Base-by-base conservation (phyloP, 768 basidiomycete species). In the Psilocybe azurescens region DNA sequence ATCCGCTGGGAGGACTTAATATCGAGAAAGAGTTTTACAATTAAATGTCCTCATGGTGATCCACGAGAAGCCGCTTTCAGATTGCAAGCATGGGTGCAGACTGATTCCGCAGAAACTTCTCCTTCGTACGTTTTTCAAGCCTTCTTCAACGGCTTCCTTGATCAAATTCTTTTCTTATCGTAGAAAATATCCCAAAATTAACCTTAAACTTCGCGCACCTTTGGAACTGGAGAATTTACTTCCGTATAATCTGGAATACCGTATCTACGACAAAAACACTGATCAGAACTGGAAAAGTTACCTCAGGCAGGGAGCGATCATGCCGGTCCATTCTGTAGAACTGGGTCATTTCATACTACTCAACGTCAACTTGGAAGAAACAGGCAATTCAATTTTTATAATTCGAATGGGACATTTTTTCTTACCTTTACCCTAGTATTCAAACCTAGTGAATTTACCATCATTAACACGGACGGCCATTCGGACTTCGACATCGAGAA, bases 291-390 rank as follows among this genome's bases (percentile, higher is more conserved):
- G 95, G 89, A 88, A 87, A 65, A 96, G 93, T 72, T 99, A 94
- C 77, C 81, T 99, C 14, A 86, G 96, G 49, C 88, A 93, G 69
- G 97, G 97, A 30, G 97, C 96, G 6, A 81, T 95, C 44, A 97
- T 97, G 88, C 97, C 97, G 2, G 90, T 99, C 16, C 97, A 99
- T 72, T 95, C 94, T 2, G 93, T 97, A 29, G 95, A 99, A 70
- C 80, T 99, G 2, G 84, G 85, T 5, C 97, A 99, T 74, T 81
- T 99, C 58, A 84, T 99, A 28, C 78, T 99, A 13, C 82, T 99
- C 47, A 99, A 94, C 67, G 83, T 98, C n/a, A 82, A 89, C 57
- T 81, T 97, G 1, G 91, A 99, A 76, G 97, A 99, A 67, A 92
- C 94, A 52, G 88, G 97, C 95, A 67, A 68, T 82, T 60, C 14